A percentile compares a stretch with the other conserved stretches of the same genome.
Conservation (phyloP, 345 rosid species). For the Raphanus sativus region DNA sequence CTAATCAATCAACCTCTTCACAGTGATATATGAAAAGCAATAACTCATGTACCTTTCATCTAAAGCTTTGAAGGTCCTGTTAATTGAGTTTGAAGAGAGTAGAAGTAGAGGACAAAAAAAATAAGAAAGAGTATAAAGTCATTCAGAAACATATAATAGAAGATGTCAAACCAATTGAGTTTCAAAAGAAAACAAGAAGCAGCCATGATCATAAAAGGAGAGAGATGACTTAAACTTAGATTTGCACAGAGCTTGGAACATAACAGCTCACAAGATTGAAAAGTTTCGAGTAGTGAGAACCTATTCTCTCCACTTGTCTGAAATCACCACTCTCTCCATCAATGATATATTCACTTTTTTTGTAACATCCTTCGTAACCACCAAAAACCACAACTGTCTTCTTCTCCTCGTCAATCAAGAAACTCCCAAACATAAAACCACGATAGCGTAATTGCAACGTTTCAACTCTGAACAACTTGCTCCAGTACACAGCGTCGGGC, state of each 20-base stretch:
- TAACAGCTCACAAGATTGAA: neutral
- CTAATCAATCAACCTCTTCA: too few species aligned
- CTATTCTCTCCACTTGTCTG: neutral
- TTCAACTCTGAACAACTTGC: neutral
- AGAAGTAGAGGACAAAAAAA: neutral
- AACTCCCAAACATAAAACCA: neutral
- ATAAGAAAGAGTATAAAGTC: constrained; percentile 23
- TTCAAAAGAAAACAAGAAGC: neutral
- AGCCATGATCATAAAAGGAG: neutral
- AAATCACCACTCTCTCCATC: neutral
- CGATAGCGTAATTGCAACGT: neutral
- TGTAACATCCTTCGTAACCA: neutral
- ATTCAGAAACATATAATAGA: neutral
- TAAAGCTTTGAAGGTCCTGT: constrained; percentile 6
- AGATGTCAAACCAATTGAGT: neutral
- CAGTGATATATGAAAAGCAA: too few species aligned
- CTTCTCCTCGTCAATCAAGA: neutral
- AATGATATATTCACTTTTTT: neutral
- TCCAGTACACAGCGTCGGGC: neutral
- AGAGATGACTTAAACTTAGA: neutral
- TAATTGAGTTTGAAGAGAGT: constrained; percentile 33
- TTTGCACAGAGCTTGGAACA: neutral
- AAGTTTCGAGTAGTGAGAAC: neutral
- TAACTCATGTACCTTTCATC: too few species aligned
- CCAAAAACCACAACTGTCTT: neutral